Conservation (phyloP, 176 grass and related monocot species). For the Oryza longistaminata region DNA sequence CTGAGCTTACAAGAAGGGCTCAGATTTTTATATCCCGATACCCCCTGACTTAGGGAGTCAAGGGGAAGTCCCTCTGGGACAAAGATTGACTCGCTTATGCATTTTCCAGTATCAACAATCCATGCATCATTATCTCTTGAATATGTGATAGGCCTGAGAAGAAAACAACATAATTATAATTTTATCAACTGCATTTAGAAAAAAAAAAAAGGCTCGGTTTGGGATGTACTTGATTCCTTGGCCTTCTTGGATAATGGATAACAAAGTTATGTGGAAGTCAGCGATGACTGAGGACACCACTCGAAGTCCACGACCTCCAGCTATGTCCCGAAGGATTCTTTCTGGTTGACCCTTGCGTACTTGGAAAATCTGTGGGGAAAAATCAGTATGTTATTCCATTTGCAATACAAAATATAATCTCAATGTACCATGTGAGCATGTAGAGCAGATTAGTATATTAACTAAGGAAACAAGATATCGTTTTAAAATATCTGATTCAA, state of each 20-base stretch:
- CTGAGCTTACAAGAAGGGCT: slow-evolving; percentile 59
- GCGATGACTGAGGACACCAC: slow-evolving; percentile 45
- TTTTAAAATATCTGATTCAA: slow-evolving; percentile 3
- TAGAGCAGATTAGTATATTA: slow-evolving; percentile 21
- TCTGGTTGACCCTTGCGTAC: slow-evolving; percentile 77
- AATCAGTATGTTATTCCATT: slow-evolving; percentile 24
- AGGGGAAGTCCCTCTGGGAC: slow-evolving; percentile 46
- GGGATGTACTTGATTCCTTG: slow-evolving; percentile 46
- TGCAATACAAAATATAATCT: slow-evolving; percentile 8
- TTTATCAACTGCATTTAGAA: slow-evolving; percentile 8
- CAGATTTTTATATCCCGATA: slow-evolving; percentile 65
- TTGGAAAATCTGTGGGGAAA: slow-evolving; percentile 58
- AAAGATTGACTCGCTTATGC: slow-evolving; percentile 50
- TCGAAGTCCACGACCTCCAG: slow-evolving; percentile 54
- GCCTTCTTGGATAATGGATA: slow-evolving; percentile 68
- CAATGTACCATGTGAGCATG: slow-evolving; percentile 23
- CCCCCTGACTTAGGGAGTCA: slow-evolving; percentile 46
- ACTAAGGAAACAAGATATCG: neutral
- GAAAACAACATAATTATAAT: slow-evolving; percentile 38
- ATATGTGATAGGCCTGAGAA: slow-evolving; percentile 52
- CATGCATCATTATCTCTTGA: slow-evolving; percentile 61
- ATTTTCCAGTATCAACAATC: slow-evolving; percentile 55
- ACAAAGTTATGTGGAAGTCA: slow-evolving; percentile 73
- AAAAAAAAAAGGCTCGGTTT: slow-evolving; percentile 11
- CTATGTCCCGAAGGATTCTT: slow-evolving; percentile 74